phyloP scores from a whole-genome alignment of 2,329 filamentous ascomycete species.

The Talaromyces sp. region DNA sequence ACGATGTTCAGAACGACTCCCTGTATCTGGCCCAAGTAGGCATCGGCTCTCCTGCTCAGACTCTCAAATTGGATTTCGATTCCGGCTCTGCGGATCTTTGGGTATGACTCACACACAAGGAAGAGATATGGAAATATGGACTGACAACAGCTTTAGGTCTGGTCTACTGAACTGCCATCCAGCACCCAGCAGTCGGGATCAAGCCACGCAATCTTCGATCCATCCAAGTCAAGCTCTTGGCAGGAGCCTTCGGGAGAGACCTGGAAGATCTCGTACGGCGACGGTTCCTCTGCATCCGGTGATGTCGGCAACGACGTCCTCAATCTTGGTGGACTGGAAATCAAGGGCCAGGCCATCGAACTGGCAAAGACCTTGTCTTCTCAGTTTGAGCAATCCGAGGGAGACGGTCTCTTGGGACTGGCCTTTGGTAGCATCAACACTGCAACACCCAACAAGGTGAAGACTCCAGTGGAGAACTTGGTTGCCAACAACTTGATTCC shows the following conservation, averaged over 20 bases:
- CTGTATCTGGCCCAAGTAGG: slow-evolving; percentile 60
- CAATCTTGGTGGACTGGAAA: slow-evolving; percentile 56
- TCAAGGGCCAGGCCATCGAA: slow-evolving; percentile 62
- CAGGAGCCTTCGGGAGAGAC: slow-evolving; percentile 44
- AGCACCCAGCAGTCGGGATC: slow-evolving; percentile 27
- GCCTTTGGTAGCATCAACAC: slow-evolving; percentile 64
- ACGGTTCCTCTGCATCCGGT: slow-evolving; percentile 63
- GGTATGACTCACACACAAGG: slow-evolving; percentile 40
- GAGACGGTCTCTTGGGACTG: slow-evolving; percentile 64
- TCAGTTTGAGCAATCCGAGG: slow-evolving; percentile 52
- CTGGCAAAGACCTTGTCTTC: slow-evolving; percentile 56
- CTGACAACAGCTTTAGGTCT: slow-evolving; percentile 39
- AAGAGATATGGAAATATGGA: neutral
- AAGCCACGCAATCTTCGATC: slow-evolving; percentile 55
- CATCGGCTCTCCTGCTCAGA: slow-evolving; percentile 64
- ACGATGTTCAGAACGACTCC: slow-evolving; percentile 65
- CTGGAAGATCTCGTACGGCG: slow-evolving; percentile 67
- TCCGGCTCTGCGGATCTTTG: slow-evolving; percentile 68
- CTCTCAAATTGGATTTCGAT: slow-evolving; percentile 61
- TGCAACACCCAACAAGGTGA: slow-evolving; percentile 50
- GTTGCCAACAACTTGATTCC: slow-evolving; percentile 55
- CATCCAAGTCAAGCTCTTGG: slow-evolving; percentile 58
- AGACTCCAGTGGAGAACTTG: slow-evolving; percentile 67
- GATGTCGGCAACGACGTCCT: slow-evolving; percentile 61
- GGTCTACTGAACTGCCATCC: slow-evolving; percentile 49